These are phyloP conservation scores for Macrophomina phaseolina DNA, from an alignment of 2,329 filamentous ascomycete genomes.

Conservation along the genomic window DNA sequence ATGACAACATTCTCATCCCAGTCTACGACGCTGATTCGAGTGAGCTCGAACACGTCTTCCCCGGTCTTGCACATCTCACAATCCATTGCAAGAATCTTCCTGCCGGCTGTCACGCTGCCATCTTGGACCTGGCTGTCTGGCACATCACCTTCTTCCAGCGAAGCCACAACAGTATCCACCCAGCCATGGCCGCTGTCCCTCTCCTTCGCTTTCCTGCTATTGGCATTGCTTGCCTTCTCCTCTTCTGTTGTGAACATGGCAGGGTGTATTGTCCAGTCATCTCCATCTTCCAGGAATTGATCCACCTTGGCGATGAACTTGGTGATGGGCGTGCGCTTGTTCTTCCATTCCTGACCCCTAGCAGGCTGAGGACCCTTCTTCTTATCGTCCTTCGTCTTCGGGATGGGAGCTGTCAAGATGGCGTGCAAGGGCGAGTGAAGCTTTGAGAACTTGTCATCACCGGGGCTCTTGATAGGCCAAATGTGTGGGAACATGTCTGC, in stretches of 20 bases:
- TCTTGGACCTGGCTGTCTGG: constrained; percentile 74
- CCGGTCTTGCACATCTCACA: constrained; percentile 98
- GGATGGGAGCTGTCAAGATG: constrained; percentile 76
- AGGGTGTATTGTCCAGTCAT: constrained; percentile 85
- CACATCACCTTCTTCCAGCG: constrained; percentile 69
- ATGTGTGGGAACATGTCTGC: constrained; percentile 84
- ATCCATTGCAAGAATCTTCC: constrained; percentile 80
- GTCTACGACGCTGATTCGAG: constrained; percentile 82
- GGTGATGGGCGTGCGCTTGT: constrained; percentile 81
- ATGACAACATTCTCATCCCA: constrained; percentile 85
- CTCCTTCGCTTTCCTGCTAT: constrained; percentile 57
- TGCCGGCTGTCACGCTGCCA: constrained; percentile 83
- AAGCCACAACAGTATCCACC: constrained; percentile 76
- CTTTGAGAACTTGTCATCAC: constrained; percentile 78
- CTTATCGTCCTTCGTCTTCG: constrained; percentile 73
- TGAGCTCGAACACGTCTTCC: constrained; percentile 79
- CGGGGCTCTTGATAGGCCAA: constrained; percentile 88
- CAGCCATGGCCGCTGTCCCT: constrained; percentile 69
- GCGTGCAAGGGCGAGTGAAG: constrained; percentile 87
- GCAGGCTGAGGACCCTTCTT: constrained; percentile 65
- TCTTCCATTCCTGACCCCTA: constrained; percentile 69
- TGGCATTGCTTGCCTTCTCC: constrained; percentile 60
- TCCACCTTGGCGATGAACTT: constrained; percentile 74
- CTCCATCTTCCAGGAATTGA: constrained; percentile 70
- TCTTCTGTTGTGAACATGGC: constrained; percentile 67